phyloP scores from a whole-genome alignment of 768 basidiomycete genomes.

The Phaeotremella fagi region DNA sequence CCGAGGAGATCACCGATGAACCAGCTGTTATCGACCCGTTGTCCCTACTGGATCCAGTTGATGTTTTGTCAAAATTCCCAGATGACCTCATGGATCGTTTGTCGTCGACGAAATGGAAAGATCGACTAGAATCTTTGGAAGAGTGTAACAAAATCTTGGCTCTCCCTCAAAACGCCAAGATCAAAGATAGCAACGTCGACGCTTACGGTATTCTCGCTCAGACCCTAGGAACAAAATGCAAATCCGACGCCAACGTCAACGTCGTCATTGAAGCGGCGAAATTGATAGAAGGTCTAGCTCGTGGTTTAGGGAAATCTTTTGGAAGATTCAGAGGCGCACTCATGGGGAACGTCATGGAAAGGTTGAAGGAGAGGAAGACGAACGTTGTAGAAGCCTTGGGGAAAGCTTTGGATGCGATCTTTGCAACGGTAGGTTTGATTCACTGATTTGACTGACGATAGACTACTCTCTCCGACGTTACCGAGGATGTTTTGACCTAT shows the following conservation, averaged over 20 bases:
- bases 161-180: constrained; percentile 56
- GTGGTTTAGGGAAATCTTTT: constrained; percentile 70
- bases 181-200: constrained; percentile 62
- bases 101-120: constrained; percentile 95
- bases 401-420: constrained; percentile 80
- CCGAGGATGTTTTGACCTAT: constrained; percentile 72
- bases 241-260: constrained; percentile 87
- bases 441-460: constrained; percentile 44
- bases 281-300: constrained; percentile 78
- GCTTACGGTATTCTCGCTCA: constrained; percentile 72
- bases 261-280: constrained; percentile 86
- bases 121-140: constrained; percentile 80
- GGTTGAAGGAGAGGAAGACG: constrained; percentile 88
- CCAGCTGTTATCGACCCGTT: constrained; percentile 70
- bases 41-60: constrained; percentile 71
- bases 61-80: constrained; percentile 72
- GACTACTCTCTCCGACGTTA: constrained; percentile 73
- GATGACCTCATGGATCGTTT: constrained; percentile 66
- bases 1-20: constrained; percentile 52
- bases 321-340: constrained; percentile 66
- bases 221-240: constrained; percentile 72
- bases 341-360: constrained; percentile 73
- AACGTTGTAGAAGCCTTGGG: constrained; percentile 87
- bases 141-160: constrained; percentile 68
- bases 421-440: constrained; percentile 61